These are phyloP conservation scores for Lipomyces yamadae DNA, from an alignment of 805 yeast species.

Conservation along the genomic window DNA sequence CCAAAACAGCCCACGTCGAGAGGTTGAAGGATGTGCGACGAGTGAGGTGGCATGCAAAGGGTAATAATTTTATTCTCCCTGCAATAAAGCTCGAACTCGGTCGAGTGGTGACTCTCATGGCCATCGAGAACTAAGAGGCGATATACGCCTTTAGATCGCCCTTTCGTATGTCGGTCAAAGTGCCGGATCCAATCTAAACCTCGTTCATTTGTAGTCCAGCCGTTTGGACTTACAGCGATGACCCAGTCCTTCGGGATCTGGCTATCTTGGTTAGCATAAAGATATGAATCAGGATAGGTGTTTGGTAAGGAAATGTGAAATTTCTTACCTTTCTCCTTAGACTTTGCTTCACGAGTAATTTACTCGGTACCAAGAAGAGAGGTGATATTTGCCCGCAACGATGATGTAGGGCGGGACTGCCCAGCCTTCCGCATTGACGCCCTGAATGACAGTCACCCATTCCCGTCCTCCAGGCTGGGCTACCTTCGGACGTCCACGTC, in stretches of 20 bases:
- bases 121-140: constrained; percentile 20
- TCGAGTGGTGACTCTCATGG: constrained; percentile 25
- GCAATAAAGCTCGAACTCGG: constrained; percentile 10
- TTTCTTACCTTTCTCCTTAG: too few relatives aligned
- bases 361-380: constrained; percentile 14
- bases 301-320: too few relatives aligned
- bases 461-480: background rate
- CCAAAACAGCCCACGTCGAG: constrained; percentile 22
- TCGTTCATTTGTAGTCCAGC: constrained; percentile 15
- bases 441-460: constrained; percentile 1
- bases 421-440: constrained; percentile 22
- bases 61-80: constrained; percentile 13
- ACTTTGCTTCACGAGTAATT: too few relatives aligned
- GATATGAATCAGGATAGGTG: too few relatives aligned
- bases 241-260: constrained; percentile 13
- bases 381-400: constrained; percentile 13
- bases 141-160: constrained; percentile 15
- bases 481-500: background rate
- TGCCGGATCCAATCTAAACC: constrained; percentile 14
- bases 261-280: too few relatives aligned
- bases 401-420: constrained; percentile 21
- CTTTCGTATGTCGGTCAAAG: constrained; percentile 13
- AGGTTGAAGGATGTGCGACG: constrained; percentile 23
- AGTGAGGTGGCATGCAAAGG: constrained; percentile 25
- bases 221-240: constrained; percentile 7